Evolutionary conservation across 2,329 filamentous ascomycete genomes (phyloP), one percentile per base, ranked within the genome.

Genomic region (Fusarium stilboides): DNA sequence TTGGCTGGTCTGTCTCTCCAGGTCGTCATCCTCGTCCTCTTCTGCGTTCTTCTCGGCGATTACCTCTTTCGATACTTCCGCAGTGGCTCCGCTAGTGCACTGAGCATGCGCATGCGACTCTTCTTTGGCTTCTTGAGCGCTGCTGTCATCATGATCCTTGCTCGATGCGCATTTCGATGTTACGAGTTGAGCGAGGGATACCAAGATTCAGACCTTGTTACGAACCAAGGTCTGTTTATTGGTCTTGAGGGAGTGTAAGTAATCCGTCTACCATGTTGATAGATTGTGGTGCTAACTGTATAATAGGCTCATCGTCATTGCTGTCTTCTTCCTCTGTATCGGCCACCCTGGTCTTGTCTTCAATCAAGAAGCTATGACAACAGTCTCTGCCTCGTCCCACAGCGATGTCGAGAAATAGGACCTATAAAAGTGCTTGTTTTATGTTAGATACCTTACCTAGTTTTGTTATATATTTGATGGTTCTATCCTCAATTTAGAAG

Each of bases 181-280:
- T 87, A 88, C 12, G 90, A 92, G 78, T 77, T 92, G 62, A 87
- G 85, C 64, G 80, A 89, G 39, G 90, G 90, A 2, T 92, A 89
- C 79, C 80, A 73, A 7, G 40, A 76, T 26, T 89, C 88, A 0
- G 75, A 80, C 8, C 76, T 91, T 57, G 86, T 90, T 40, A 79
- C 79, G 6, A 73, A 88, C 40, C 77, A 89, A 72, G 77, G 75
- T 0, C 73, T 85, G 4, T 88, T 89, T 64, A 87, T 88, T 64
- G 84, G 77, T 0, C 78, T 89, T 1, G 87, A 89, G 78, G 85
- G 84, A 76, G 79, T 80, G 81, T 82, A 73, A 69, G 79, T 77
- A 2, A 57, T 14, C 7, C 24, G 31, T 3, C 3, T 4, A 28
- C 2, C 6, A 6, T 19, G 19, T n/a, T 12, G 5, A 1, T 5